Evolutionary conservation across 805 yeast species (phyloP).

Genomic region (Monosporozyma aquatica): DNA sequence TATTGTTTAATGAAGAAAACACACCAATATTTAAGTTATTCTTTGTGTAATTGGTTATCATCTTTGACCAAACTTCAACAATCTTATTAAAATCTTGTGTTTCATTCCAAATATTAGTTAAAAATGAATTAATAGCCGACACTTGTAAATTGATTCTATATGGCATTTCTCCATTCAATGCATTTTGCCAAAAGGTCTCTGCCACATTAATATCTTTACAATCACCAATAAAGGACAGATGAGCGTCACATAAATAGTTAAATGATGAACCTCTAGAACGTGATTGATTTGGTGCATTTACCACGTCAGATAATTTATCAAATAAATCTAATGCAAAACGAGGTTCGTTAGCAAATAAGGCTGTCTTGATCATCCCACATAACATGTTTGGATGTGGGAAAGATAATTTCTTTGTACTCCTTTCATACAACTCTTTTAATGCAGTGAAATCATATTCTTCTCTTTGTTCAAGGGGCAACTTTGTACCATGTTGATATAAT

Average conservation of each 20-base stretch:
- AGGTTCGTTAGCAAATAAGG: conserved; percentile 51
- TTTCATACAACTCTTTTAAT: conserved; percentile 43
- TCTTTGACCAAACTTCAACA: conserved; percentile 47
- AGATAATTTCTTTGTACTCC: conserved; percentile 21
- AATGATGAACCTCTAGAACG: conserved; percentile 4
- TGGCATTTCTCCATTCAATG: conserved; percentile 56
- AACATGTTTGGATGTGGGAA: conserved; percentile 36
- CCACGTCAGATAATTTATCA: conserved; percentile 40
- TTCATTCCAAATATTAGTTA: conserved; percentile 47
- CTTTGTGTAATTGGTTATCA: conserved; percentile 44
- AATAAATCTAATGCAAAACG: conserved; percentile 53
- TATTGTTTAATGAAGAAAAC: conserved; percentile 57
- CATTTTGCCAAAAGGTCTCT: conserved; percentile 60
- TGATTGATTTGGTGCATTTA: conserved; percentile 1
- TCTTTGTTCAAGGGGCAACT: too few species aligned
- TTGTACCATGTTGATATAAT: conserved; percentile 36
- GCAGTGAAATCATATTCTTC: conserved; percentile 47
- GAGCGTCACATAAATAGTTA: conserved; percentile 55
- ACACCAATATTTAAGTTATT: conserved; percentile 50
- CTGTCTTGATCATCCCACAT: conserved; percentile 61
- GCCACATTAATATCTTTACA: conserved; percentile 62
- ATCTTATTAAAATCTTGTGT: conserved; percentile 47
- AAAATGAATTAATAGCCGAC: conserved; percentile 52
- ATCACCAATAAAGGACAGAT: conserved; percentile 63
- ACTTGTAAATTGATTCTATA: conserved; percentile 59